Evolutionary conservation across 257 asterid species (phyloP).

Genomic region (Avicennia marina): DNA sequence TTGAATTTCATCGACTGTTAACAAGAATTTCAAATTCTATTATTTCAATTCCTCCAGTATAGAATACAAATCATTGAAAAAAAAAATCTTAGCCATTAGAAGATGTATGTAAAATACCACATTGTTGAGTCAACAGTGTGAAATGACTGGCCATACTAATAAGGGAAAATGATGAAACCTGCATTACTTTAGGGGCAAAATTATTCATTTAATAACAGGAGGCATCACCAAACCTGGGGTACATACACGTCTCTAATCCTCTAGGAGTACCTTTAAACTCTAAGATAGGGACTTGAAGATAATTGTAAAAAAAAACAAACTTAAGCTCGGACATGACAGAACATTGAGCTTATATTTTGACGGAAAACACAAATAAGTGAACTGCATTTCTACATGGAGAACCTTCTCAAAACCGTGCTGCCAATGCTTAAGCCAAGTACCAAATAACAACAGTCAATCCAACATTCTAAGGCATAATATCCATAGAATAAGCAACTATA

Average conservation of each 20-base stretch:
- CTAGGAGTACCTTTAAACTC: neutral
- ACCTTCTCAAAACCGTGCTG: neutral
- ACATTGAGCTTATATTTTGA: neutral
- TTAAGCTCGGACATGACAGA: neutral
- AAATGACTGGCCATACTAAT: neutral
- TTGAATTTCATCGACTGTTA: conserved; percentile 16
- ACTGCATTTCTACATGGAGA: neutral
- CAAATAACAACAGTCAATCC: neutral
- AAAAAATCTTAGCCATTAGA: neutral
- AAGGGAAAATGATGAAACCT: conserved; percentile 4
- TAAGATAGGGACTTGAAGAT: neutral
- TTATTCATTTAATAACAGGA: neutral
- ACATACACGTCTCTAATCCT: neutral
- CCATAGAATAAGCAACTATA: neutral
- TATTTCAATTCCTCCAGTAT: neutral
- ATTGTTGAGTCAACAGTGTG: too few species aligned
- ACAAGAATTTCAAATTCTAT: conserved; percentile 1
- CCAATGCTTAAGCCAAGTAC: neutral
- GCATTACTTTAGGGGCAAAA: neutral
- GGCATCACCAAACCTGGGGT: neutral
- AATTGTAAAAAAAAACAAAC: neutral
- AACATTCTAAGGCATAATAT: neutral
- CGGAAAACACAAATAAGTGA: neutral
- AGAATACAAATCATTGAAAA: too few species aligned
- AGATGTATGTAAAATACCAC: neutral